Evolutionary conservation across 306 rosid genomes (phyloP).

Genomic region (Vigna trinervia): DNA sequence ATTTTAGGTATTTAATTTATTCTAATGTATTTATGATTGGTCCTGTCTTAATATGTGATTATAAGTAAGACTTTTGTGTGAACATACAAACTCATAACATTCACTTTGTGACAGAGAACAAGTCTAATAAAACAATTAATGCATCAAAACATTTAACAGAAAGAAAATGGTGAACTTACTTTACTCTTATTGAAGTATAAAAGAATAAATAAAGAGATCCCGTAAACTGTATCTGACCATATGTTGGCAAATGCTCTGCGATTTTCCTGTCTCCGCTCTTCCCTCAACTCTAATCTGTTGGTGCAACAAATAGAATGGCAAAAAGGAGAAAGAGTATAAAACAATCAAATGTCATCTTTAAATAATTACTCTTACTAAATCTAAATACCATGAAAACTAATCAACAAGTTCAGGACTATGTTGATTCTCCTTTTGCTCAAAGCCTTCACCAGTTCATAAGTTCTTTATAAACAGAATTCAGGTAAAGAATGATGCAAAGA

Average conservation of each 20-base stretch:
- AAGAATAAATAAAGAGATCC: conserved; percentile 89
- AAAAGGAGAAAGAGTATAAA: conserved; percentile 41
- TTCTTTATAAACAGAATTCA: conserved; percentile 27
- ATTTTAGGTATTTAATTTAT: not conserved
- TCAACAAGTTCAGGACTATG: conserved; percentile 25
- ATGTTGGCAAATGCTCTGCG: conserved; percentile 96
- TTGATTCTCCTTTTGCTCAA: conserved; percentile 35
- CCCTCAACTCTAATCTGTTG: conserved; percentile 89
- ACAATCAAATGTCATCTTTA: conserved; percentile 33
- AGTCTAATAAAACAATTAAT: conserved; percentile 12
- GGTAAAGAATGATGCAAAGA: conserved; percentile 13
- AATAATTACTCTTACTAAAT: conserved; percentile 1
- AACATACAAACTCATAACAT: not conserved
- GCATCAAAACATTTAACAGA: conserved; percentile 31
- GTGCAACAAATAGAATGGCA: conserved; percentile 42
- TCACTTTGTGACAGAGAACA: conserved; percentile 26
- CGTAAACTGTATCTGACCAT: conserved; percentile 87
- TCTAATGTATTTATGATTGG: not conserved
- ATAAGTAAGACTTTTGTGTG: not conserved
- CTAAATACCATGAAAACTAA: conserved; percentile 13
- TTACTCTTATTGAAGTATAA: conserved; percentile 86
- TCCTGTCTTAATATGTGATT: not conserved
- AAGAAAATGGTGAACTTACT: conserved; percentile 62
- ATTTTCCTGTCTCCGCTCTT: conserved; percentile 89
- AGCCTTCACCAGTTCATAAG: conserved; percentile 31